phyloP scores from a whole-genome alignment of 208 protist genomes.

The Wallacemonas sp. region DNA sequence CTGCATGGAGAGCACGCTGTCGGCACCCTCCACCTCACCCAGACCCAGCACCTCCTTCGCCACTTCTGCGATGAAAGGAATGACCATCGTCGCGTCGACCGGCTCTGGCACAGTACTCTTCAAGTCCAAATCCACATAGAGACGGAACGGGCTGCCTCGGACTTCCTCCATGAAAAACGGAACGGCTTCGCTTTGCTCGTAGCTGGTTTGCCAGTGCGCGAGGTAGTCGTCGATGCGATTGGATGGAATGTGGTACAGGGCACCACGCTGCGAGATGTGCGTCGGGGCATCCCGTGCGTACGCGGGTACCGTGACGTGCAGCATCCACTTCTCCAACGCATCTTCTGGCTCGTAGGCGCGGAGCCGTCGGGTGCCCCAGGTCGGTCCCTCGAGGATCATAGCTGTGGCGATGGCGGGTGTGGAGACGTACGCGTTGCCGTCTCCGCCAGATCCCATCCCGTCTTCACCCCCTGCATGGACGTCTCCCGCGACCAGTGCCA shows the following conservation, averaged over 20 bases:
- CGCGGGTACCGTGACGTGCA: not conserved
- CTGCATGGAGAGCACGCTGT: not conserved
- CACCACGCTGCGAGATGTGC: conserved; percentile 18
- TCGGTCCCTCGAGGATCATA: conserved; percentile 12
- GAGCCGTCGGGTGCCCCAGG: not conserved
- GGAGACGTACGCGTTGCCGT: not conserved
- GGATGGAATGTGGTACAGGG: conserved; percentile 19
- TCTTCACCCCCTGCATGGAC: not conserved
- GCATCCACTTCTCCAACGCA: conserved; percentile 19
- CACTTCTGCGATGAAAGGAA: not conserved
- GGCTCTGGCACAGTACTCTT: conserved; percentile 7
- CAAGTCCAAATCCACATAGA: conserved; percentile 19
- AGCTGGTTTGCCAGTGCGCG: not conserved
- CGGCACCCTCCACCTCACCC: not conserved
- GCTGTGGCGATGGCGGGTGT: not conserved
- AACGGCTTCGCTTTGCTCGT: not conserved
- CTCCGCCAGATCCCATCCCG: no score
- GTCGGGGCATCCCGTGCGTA: conserved; percentile 12
- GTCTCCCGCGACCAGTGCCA: not conserved
- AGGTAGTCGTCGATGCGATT: conserved; percentile 12
- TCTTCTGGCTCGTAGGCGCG: conserved; percentile 8
- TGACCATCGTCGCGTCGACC: not conserved
- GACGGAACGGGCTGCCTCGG: conserved; percentile 11
- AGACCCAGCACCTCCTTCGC: not conserved
- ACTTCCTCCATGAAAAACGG: conserved; percentile 20